Percentiles rank a stretch among this genome's conserved stretches.
Conservation (phyloP, 805 yeast species). For the Nakazawaea wickerhamii region DNA sequence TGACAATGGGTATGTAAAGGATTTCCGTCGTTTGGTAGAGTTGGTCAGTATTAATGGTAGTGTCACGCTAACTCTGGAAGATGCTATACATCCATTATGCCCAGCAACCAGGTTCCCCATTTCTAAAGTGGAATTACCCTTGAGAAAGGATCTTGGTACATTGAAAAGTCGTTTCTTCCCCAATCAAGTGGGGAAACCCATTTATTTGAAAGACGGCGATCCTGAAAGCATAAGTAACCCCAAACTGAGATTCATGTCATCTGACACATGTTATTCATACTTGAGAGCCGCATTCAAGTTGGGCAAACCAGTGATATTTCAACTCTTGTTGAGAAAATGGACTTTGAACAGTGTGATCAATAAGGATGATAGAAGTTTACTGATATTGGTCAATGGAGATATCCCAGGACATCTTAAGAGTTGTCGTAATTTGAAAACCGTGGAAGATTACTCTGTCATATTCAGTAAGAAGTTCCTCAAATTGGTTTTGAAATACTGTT, state of each 20-base stretch:
- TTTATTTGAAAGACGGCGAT: neutral
- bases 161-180: slow-evolving; percentile 3
- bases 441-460: slow-evolving; percentile 4
- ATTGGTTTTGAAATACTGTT: slow-evolving; percentile 9
- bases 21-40: neutral
- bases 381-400: neutral
- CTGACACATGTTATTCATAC: neutral
- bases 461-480: slow-evolving; percentile 6
- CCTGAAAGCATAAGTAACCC: neutral
- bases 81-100: neutral
- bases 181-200: neutral
- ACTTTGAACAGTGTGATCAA: slow-evolving; percentile 7
- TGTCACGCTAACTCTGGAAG: neutral
- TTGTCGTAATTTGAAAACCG: slow-evolving; percentile 2
- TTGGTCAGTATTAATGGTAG: neutral
- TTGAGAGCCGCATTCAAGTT: slow-evolving; percentile 3
- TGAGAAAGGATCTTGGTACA: neutral
- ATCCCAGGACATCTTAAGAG: neutral
- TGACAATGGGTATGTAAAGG: neutral
- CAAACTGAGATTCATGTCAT: neutral
- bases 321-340: slow-evolving; percentile 7
- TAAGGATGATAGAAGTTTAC: neutral
- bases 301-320: neutral
- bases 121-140: neutral
- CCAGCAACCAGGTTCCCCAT: neutral